Conservation (phyloP, 2,329 filamentous ascomycete species). For the Talaromyces sp. region DNA sequence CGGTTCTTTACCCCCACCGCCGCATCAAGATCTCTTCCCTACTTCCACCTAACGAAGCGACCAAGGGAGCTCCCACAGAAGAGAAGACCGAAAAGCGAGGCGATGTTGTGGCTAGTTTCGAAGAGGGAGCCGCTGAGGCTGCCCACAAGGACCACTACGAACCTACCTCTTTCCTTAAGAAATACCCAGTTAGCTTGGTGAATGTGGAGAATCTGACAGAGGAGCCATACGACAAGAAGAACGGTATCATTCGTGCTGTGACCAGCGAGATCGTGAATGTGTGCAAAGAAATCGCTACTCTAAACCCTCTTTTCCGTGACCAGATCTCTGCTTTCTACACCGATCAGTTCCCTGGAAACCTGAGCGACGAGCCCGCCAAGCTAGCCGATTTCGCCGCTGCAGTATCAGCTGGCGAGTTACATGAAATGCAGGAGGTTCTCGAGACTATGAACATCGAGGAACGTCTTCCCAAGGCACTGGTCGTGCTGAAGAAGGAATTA, state of each 20-base stretch:
- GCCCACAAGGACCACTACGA: slow-evolving; percentile 68
- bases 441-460: slow-evolving; percentile 89
- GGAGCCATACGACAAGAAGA: slow-evolving; percentile 87
- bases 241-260: slow-evolving; percentile 83
- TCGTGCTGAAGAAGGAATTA: slow-evolving; percentile 94
- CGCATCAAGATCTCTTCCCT: slow-evolving; percentile 87
- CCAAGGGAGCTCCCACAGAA: slow-evolving; percentile 35
- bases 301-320: slow-evolving; percentile 94
- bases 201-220: slow-evolving; percentile 93
- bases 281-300: slow-evolving; percentile 92
- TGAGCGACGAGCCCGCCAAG: slow-evolving; percentile 92
- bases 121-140: slow-evolving; percentile 72
- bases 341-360: slow-evolving; percentile 91
- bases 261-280: slow-evolving; percentile 98
- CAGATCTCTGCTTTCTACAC: slow-evolving; percentile 97
- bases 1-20: slow-evolving; percentile 93
- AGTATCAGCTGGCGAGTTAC: slow-evolving; percentile 89
- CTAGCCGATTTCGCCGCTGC: slow-evolving; percentile 96
- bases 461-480: slow-evolving; percentile 84
- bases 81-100: slow-evolving; percentile 72
- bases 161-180: slow-evolving; percentile 85
- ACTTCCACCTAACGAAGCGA: slow-evolving; percentile 63
- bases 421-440: slow-evolving; percentile 89
- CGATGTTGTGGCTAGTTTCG: slow-evolving; percentile 95
- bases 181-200: slow-evolving; percentile 89